Conservation (phyloP, 768 basidiomycete species). For the Agaricus bisporus region DNA sequence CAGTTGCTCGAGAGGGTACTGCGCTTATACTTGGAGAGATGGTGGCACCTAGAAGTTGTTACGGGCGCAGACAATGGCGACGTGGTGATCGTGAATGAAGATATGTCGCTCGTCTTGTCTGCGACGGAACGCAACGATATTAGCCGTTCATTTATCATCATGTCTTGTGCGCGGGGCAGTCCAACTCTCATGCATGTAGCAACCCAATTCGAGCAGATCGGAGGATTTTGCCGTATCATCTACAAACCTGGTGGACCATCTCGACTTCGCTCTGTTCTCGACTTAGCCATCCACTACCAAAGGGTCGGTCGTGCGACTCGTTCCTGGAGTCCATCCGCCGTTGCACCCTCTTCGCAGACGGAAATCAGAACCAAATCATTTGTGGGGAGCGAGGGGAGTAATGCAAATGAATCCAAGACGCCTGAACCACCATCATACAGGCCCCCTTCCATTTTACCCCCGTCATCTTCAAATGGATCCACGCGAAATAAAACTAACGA, state of each 20-base stretch:
- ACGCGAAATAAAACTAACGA: not conserved
- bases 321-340: not conserved
- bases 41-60: constrained; percentile 68
- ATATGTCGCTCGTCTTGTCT: constrained; percentile 47
- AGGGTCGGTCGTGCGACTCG: constrained; percentile 30
- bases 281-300: constrained; percentile 52
- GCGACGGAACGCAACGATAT: constrained; percentile 55
- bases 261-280: constrained; percentile 60
- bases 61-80: constrained; percentile 46
- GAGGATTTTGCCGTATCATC: constrained; percentile 83
- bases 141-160: constrained; percentile 64
- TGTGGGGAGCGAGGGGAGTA: constrained; percentile 35
- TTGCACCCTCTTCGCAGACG: not conserved
- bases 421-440: constrained; percentile 52
- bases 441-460: constrained; percentile 19
- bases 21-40: constrained; percentile 56
- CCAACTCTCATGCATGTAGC: constrained; percentile 55
- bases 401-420: constrained; percentile 34
- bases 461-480: not conserved
- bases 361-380: constrained; percentile 8
- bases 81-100: constrained; percentile 80
- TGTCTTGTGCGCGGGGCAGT: constrained; percentile 67
- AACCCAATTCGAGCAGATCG: constrained; percentile 68
- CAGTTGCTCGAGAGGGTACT: constrained; percentile 61
- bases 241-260: constrained; percentile 88